Conservation (phyloP, 2,329 filamentous ascomycete genomes). For the Rhynchosporium graminicola region DNA sequence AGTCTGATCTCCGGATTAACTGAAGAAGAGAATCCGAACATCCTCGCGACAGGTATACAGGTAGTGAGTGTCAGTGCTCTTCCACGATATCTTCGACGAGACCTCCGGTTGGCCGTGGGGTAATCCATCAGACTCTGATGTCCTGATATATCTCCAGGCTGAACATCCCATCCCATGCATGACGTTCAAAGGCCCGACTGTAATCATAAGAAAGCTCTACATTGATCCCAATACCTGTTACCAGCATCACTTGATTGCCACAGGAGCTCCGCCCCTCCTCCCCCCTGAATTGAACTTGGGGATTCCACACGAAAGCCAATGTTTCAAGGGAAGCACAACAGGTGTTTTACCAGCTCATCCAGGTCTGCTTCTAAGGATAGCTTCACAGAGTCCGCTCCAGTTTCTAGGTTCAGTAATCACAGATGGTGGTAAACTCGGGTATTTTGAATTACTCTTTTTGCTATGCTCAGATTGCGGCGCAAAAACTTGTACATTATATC, state of each 20-base stretch:
- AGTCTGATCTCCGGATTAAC: not conserved
- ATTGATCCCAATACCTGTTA: not conserved
- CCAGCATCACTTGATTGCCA: not conserved
- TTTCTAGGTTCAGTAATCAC: not conserved
- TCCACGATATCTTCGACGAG: not conserved
- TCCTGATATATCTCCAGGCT: not conserved
- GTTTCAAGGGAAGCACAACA: not conserved
- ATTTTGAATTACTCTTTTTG: conserved; percentile 9
- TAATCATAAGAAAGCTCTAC: not conserved
- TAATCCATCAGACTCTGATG: not conserved
- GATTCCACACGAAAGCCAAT: not conserved
- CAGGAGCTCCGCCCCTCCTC: not conserved
- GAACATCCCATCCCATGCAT: not conserved
- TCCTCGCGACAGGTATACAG: not conserved
- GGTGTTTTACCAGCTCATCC: no score
- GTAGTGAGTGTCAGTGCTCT: not conserved
- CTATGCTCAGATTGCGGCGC: conserved; percentile 11
- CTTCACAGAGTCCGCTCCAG: no score
- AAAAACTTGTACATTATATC: conserved; percentile 25
- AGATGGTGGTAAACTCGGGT: not conserved
- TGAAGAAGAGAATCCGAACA: not conserved
- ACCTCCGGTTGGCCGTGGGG: not conserved
- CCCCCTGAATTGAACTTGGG: not conserved
- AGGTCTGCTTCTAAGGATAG: no score
- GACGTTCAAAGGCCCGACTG: conserved; percentile 1